Base-by-base conservation (phyloP, 1,284 basidiomycete genomes). In the Dichomitus squalens region DNA sequence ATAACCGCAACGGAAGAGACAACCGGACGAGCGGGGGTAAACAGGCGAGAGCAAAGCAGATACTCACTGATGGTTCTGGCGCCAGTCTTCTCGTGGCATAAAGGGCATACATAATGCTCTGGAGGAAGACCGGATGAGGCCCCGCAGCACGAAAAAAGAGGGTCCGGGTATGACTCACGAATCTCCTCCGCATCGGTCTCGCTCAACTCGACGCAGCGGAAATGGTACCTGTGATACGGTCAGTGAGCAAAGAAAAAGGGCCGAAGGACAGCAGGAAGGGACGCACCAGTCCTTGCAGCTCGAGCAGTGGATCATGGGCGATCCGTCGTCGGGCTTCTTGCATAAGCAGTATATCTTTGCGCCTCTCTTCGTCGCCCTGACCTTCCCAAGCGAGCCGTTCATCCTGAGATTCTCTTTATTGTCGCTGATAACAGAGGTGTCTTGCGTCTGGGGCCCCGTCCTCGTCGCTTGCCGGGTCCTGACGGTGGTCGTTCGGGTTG, bases 261-360 rank as follows among this genome's bases (percentile, higher is more conserved):
- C 27, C 18, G 25, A 16, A 12, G n/a, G 27, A 38, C 6, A 21
- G 25, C 14, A n/a, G 21, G 40, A 7, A 12, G 11, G 20, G 16
- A 75, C 85, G 66, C 67, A 93, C 92, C 92, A 93, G 57, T 88
- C 85, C 40, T 78, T 77, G 71, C 92, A 94, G 51, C 79, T 76
- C 21, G 82, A 79, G 68, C 92, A 94, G 49, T 77, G 76, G 46
- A 94, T 86, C 92, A 94, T 93, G 16, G 92, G 90, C 12, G 86
- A 81, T 52, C 89, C 88, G 75, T 92, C 88, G 69, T 93, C 87
- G 29, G 81, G 77, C 57, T 79, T 78, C 34, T 76, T 76, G 70
- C 88, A 91, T 3, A 78, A 72, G 73, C 88, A 90, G 64, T 81
- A 81, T 36, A 73, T 65, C 49, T 77, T 73, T 5, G 60, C 56